phyloP scores from a whole-genome alignment of 176 grass and related monocot species.

The Musa acuminata region DNA sequence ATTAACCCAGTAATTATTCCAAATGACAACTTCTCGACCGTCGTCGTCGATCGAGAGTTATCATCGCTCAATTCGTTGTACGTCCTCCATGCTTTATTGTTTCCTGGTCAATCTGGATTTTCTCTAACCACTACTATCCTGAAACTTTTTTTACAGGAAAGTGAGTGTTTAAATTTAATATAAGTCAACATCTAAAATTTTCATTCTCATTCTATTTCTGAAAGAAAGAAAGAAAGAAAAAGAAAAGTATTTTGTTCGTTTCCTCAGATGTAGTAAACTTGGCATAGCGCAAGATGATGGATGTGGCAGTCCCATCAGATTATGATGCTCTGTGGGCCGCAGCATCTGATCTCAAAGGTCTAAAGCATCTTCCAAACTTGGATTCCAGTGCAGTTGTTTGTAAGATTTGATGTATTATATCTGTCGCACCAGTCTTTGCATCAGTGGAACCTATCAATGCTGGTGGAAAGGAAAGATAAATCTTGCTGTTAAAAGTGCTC shows the following conservation, averaged over 20 bases:
- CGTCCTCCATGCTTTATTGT: no score
- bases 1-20: no score
- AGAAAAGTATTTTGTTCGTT: slow-evolving; percentile 5
- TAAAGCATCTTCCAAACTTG: no score
- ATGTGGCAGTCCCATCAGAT: slow-evolving; percentile 68
- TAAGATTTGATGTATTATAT: background rate
- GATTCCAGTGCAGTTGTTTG: background rate
- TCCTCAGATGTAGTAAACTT: slow-evolving; percentile 58
- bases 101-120: background rate
- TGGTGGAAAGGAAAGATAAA: background rate
- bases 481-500: background rate
- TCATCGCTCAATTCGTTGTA: no score
- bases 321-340: slow-evolving; percentile 66
- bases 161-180: slow-evolving; percentile 33
- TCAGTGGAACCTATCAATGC: background rate
- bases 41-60: no score
- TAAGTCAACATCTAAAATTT: background rate
- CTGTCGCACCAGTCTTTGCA: no score
- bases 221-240: no score
- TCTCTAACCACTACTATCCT: slow-evolving; percentile 4
- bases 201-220: background rate
- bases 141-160: slow-evolving; percentile 42
- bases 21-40: no score
- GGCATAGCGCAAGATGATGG: slow-evolving; percentile 88
- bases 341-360: slow-evolving; percentile 48